Base-by-base conservation (phyloP, 225 moss, liverwort and hornwort genomes). In the Bryum argenteum region DNA sequence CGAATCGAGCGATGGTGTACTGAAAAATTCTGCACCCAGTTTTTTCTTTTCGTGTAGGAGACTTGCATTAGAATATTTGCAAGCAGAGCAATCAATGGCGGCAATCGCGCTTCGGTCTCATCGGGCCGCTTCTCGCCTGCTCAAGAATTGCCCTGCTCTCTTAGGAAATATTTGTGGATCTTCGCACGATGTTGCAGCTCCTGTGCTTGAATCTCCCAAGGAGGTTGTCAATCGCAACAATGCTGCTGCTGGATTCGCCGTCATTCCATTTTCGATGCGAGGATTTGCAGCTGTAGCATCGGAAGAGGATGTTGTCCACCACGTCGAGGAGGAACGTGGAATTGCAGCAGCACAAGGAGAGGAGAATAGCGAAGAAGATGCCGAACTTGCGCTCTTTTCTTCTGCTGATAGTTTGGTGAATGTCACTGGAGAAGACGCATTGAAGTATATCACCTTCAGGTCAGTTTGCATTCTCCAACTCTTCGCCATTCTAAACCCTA, bases 391-490 rank as follows among this genome's bases (percentile, higher is more conserved):
- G 63, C 68, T 83, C 77, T 83, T 81, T 66, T 41, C 78, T 33
- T 75, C 80, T 20, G 76, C 58, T 52, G 70, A 74, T 33, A 88
- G 75, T 75, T 75, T 88, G 19, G 72, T 75, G 74, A 68, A 80
- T 75, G 84, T 84, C 20, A 75, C 47, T 37, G 80, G 66, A 23
- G 77, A 82, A 2, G 88, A 84, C 43, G 79, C 78, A 14, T 37
- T 77, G 47, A 88, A 88, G 75, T 88, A 88, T 74, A 77, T 88
- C 28, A 84, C 82, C 55, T 81, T 84, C 61, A 84, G 87, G 48
- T 48, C n/a, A 17, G 18, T 15, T 42, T 3, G 56, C 26, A 22
- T 74, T 66, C 11, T 22, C 9, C 22, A 74, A 58, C 47, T 45
- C 21, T 65, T 9, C 53, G 23, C 8, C 13, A 22, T 33, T 63